Base-by-base conservation (phyloP, 352 stramenopile genomes). In the Phytophthora boehmeriae region DNA sequence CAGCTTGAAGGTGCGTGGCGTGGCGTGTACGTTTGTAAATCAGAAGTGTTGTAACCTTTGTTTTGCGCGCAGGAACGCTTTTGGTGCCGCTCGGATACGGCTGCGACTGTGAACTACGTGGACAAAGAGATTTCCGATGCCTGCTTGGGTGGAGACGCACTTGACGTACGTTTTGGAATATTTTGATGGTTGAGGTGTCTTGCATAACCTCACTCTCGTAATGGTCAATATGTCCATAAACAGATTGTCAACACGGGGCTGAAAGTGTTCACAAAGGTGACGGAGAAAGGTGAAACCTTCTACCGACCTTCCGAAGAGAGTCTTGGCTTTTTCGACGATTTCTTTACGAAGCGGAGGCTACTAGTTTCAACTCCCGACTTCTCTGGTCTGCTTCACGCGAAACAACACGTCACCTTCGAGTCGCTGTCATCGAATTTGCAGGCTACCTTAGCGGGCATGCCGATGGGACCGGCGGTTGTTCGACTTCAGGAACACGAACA, bases 201-300 rank as follows among this genome's bases (percentile, higher is more conserved):
- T 35, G 22, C 28, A n/a, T 49, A 4, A 22, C 35, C 8, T 25
- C 20, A 52, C 36, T 39, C 20, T 30, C 8, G 8, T 16, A 36
- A 50, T 22, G 11, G 34, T 35, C 44, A 0, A 10, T 50, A 32
- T 64, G 19, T 32, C 22, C 25, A 6, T 43, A 20, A 54, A 61
- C 56, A 97, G 81, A 91, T 98, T 57, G 85, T 98, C n/a, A 96
- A 97, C 66, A 96, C 89, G 42, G 92, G 92, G 5, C 83, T 97
- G 50, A 93, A 94, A 58, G 82, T 96, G 4, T 97, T 97, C 53
- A 84, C 86, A 13, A 96, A 96, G 47, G 66, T 86, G 28, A 86
- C 72, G 2, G 78, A 90, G 25, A 61, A 71, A 17, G 77, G 79
- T 2, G 76, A 92, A 46, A 80, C 80, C 10, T 91, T 85, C 54